Base-by-base conservation (phyloP, 805 yeast species). In the Saccharomycopsis schoenii region DNA sequence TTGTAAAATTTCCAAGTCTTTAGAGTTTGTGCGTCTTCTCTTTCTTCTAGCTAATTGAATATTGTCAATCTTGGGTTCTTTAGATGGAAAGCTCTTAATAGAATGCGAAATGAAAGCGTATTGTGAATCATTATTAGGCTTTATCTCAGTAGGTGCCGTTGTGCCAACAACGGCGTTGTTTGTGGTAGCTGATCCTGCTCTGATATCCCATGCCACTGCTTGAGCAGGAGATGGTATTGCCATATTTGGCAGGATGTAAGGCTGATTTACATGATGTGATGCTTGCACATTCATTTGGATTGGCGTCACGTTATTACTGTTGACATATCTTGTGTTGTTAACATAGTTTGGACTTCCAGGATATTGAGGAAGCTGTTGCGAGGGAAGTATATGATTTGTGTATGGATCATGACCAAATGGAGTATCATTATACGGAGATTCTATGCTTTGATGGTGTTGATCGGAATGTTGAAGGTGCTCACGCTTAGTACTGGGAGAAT, bases 21-120 rank as follows among this genome's bases (percentile, higher is more conserved):
- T 81, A 1, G 96, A 94, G 1, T 96, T 85, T 1, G 99, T 94
- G 76, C 98, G 86, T 75, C 99, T 84, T 74, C 99, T 83, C 72
- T 93, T 93, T 61, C 97, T 84, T 67, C 98, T 85, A 0, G 97
- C 97, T 62, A 92, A 77, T 57, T 91, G 91, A n/a, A 90, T 90
- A 70, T 92, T 89, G 73, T 91, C 97, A 61, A 90, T 89, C 6
- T 81, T 74, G 1, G 96, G 96, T 69, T 88, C 96, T 64, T 85
- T 86, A 2, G 83, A 77, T 15, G 96, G 91, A 70, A 85, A 93
- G 0, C 97, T 89, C 19, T 90, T 84, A 36, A 91, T 96, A 8
- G 97, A 89, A 73, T 93, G 98, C 24, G 96, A 85, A 66, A 93
- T 93, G 73, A 93, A 93, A 17, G 97, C 97, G 74, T 85, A 88